phyloP scores from a whole-genome alignment of 176 grass and related monocot genomes.

The Phoenix roebelenii region DNA sequence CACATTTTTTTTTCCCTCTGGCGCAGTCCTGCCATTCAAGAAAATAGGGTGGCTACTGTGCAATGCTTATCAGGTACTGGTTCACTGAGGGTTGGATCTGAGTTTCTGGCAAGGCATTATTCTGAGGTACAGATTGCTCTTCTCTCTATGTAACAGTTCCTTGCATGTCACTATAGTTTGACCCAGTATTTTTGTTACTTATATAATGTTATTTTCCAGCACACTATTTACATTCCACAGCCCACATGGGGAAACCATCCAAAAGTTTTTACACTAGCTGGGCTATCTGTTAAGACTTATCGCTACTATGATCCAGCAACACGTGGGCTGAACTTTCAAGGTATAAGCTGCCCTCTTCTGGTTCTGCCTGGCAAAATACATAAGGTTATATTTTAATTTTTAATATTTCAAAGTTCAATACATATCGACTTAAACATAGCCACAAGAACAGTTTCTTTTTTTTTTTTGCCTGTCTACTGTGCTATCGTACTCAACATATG shows the following conservation, averaged over 20 bases:
- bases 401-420: too few relatives aligned
- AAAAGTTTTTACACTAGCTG: constrained; percentile 77
- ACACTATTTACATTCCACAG: constrained; percentile 73
- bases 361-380: too few relatives aligned
- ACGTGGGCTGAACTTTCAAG: constrained; percentile 69
- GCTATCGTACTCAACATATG: too few relatives aligned
- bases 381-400: too few relatives aligned
- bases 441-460: too few relatives aligned
- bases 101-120: constrained; percentile 97
- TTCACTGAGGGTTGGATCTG: constrained; percentile 78
- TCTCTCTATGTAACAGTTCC: neutral
- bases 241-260: constrained; percentile 98
- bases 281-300: constrained; percentile 63
- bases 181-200: neutral
- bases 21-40: constrained; percentile 71
- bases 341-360: constrained; percentile 17
- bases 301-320: constrained; percentile 90
- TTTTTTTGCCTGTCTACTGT: too few relatives aligned
- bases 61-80: constrained; percentile 95
- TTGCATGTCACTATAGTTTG: neutral
- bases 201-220: constrained; percentile 28
- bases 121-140: constrained; percentile 44
- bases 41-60: constrained; percentile 74
- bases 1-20: neutral
- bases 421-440: too few relatives aligned